Evolutionary conservation across 225 moss, liverwort and hornwort genomes (phyloP).

Genomic region (Bryum argenteum): DNA sequence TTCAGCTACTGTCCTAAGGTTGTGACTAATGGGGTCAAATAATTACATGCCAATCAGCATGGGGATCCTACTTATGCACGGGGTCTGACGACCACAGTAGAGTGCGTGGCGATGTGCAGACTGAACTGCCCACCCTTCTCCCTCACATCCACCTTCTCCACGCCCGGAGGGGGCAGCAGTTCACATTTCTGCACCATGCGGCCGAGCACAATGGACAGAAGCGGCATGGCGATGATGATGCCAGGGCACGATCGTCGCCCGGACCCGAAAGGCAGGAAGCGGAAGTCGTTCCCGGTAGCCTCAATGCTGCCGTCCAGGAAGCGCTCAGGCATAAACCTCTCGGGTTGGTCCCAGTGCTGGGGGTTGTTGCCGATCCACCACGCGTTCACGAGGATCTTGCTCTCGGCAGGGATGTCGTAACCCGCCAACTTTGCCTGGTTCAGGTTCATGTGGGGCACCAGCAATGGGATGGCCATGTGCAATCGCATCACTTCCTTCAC

Average conservation of each 20-base stretch:
- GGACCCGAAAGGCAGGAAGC: conserved; percentile 63
- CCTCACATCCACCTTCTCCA: conserved; percentile 42
- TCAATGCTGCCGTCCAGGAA: conserved; percentile 59
- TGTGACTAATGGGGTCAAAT: conserved; percentile 3
- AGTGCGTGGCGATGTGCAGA: conserved; percentile 61
- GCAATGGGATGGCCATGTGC: conserved; percentile 68
- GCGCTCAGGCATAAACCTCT: conserved; percentile 63
- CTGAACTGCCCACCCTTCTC: conserved; percentile 76
- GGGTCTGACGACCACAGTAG: conserved; percentile 55
- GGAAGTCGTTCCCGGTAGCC: conserved; percentile 60
- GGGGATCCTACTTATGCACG: neutral
- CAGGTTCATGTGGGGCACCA: conserved; percentile 71
- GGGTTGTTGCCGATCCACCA: conserved; percentile 80
- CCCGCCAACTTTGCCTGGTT: conserved; percentile 66
- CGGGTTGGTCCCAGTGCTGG: conserved; percentile 58
- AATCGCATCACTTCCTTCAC: conserved; percentile 67
- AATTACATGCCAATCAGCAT: conserved; percentile 17
- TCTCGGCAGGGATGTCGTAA: conserved; percentile 75
- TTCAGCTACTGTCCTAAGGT: neutral
- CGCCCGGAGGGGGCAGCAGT: conserved; percentile 45
- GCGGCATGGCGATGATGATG: conserved; percentile 67
- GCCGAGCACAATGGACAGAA: conserved; percentile 59
- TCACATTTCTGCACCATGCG: conserved; percentile 53
- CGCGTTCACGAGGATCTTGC: conserved; percentile 71
- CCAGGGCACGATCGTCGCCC: conserved; percentile 66